Evolutionary conservation across 2,329 filamentous ascomycete species (phyloP).

Genomic region (Periglandula ipomoeae): DNA sequence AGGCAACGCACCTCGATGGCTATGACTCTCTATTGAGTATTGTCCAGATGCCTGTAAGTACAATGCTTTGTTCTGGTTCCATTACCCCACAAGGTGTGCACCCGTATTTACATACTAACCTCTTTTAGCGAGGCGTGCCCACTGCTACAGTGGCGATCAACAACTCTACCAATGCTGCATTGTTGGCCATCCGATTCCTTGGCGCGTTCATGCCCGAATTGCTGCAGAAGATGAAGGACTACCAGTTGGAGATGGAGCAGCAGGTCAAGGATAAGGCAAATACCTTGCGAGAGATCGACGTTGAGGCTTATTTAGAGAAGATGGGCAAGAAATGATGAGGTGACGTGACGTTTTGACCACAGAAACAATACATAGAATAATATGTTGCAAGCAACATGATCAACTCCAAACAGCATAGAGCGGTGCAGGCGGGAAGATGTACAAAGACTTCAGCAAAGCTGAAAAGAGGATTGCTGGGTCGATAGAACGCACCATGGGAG

Average conservation of each 20-base stretch:
- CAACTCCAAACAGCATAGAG: too few relatives aligned
- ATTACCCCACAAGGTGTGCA: not conserved
- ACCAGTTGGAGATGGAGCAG: conserved; percentile 51
- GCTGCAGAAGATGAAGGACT: conserved; percentile 47
- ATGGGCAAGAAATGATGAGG: conserved; percentile 18
- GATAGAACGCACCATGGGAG: too few relatives aligned
- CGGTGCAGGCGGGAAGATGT: too few relatives aligned
- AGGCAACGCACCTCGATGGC: conserved; percentile 63
- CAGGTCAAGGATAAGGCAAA: conserved; percentile 57
- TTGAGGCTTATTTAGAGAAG: conserved; percentile 41
- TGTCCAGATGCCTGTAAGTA: conserved; percentile 63
- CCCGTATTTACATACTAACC: conserved; percentile 15
- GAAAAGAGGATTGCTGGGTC: too few relatives aligned
- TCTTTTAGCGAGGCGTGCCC: conserved; percentile 48
- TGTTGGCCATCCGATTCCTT: conserved; percentile 61
- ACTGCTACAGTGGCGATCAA: conserved; percentile 72
- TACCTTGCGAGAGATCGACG: conserved; percentile 46
- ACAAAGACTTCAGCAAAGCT: too few relatives aligned
- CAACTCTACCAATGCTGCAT: conserved; percentile 68
- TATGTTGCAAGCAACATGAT: too few relatives aligned
- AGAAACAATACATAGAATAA: too few relatives aligned
- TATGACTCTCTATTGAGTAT: conserved; percentile 64
- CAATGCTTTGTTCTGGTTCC: not conserved
- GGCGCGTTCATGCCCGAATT: conserved; percentile 48
- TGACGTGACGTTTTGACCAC: not conserved